Percentiles rank a stretch among this genome's conserved stretches.
Evolutionary conservation across 805 yeast species (phyloP).

Genomic region (Ogataea saltuana): DNA sequence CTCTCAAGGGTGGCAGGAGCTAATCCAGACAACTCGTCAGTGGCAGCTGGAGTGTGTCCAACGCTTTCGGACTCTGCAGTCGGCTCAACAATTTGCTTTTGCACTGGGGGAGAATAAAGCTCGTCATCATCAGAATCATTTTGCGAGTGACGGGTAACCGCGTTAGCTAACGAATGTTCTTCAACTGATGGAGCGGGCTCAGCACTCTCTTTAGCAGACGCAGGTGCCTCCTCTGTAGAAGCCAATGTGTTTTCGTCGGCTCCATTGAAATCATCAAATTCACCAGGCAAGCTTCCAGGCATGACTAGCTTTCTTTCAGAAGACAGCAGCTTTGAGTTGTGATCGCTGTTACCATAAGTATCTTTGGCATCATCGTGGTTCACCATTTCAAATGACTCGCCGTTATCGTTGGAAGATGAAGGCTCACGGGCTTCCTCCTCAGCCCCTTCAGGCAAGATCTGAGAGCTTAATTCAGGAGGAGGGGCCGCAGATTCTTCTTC

Average conservation of each 20-base stretch:
- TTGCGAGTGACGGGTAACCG: too few relatives aligned
- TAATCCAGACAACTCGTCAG: slow-evolving; percentile 1
- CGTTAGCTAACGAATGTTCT: too few relatives aligned
- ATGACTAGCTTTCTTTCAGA: slow-evolving; percentile 2
- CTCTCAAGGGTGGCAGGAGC: neutral
- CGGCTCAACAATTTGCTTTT: neutral
- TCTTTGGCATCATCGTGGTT: slow-evolving; percentile 44
- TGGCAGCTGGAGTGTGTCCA: neutral
- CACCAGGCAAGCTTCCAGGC: slow-evolving; percentile 22
- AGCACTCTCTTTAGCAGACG: slow-evolving; percentile 13
- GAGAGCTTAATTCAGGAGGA: slow-evolving; percentile 30
- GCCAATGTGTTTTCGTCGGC: slow-evolving; percentile 7
- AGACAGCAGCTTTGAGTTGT: neutral
- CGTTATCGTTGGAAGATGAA: slow-evolving; percentile 27
- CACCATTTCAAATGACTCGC: slow-evolving; percentile 56
- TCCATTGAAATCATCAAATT: slow-evolving; percentile 11
- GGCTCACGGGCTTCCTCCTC: slow-evolving; percentile 19
- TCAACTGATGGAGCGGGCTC: slow-evolving; percentile 2
- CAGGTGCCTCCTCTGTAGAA: slow-evolving; percentile 5
- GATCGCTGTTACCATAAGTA: neutral
- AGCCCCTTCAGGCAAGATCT: slow-evolving; percentile 32
- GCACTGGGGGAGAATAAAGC: slow-evolving; percentile 15
- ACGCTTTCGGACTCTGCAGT: too few relatives aligned
- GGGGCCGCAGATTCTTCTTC: slow-evolving; percentile 35
- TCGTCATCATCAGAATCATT: slow-evolving; percentile 12